A percentile compares a stretch with the other conserved stretches of the same genome.
Conservation (phyloP, 2,329 filamentous ascomycete genomes). For the Alternaria dauci region DNA sequence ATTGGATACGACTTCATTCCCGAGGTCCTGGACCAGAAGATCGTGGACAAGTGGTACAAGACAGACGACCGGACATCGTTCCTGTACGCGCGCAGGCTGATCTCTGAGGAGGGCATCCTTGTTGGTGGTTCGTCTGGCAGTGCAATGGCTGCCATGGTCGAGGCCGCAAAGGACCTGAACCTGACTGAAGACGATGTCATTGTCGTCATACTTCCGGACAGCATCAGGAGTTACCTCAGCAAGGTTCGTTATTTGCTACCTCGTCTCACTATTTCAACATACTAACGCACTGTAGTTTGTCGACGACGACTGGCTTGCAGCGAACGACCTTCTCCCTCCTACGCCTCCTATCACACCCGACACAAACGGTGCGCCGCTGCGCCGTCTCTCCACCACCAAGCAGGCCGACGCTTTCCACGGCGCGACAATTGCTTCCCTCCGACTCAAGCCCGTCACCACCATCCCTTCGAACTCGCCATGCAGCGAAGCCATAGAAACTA, state of each 20-base stretch:
- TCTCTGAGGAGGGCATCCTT: slow-evolving; percentile 91
- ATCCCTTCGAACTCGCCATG: slow-evolving; percentile 75
- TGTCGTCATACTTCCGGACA: slow-evolving; percentile 92
- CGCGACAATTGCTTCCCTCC: slow-evolving; percentile 81
- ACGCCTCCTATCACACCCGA: slow-evolving; percentile 55
- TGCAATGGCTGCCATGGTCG: slow-evolving; percentile 82
- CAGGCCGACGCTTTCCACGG: slow-evolving; percentile 74
- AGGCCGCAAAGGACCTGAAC: slow-evolving; percentile 77
- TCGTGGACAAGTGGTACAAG: slow-evolving; percentile 97
- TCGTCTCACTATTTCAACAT: neutral
- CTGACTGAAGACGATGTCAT: slow-evolving; percentile 85
- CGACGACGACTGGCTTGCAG: slow-evolving; percentile 98
- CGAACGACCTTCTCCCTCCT: slow-evolving; percentile 85
- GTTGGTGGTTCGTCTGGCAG: slow-evolving; percentile 94
- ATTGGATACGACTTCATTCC: slow-evolving; percentile 99
- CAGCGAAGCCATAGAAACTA: slow-evolving; percentile 91
- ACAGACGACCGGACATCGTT: slow-evolving; percentile 94
- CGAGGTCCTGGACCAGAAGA: slow-evolving; percentile 81
- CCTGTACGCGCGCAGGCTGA: slow-evolving; percentile 85
- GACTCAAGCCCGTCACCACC: slow-evolving; percentile 92
- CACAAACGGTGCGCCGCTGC: slow-evolving; percentile 36
- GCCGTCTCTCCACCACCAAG: slow-evolving; percentile 52
- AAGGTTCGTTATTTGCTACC: slow-evolving; percentile 63
- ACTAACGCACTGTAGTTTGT: slow-evolving; percentile 69
- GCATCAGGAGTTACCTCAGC: slow-evolving; percentile 94